These are phyloP conservation scores for Botryotinia globosa DNA, from an alignment of 2,329 filamentous ascomycete genomes.

Conservation along the genomic window DNA sequence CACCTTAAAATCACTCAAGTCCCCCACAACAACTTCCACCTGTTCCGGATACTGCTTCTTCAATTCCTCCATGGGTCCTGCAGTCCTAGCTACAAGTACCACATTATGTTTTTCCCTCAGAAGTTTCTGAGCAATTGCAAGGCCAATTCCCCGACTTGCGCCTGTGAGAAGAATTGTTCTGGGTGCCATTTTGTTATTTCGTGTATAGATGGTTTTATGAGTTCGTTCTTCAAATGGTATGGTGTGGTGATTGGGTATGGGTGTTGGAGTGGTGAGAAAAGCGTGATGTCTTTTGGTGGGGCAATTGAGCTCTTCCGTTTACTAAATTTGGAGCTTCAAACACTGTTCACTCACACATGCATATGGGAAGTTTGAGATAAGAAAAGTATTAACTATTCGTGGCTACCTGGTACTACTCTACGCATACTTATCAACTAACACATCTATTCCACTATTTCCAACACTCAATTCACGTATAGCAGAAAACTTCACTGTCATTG, in stretches of 20 bases:
- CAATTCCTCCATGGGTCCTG: constrained; percentile 48
- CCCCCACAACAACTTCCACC: constrained; percentile 55
- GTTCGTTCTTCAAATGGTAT: background rate
- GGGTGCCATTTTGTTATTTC: constrained; percentile 46
- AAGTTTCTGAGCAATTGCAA: constrained; percentile 53
- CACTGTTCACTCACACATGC: background rate
- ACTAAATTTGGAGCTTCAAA: background rate
- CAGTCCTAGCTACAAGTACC: constrained; percentile 56
- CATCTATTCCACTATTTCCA: background rate
- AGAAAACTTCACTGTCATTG: background rate
- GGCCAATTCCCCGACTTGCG: constrained; percentile 61
- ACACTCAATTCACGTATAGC: background rate
- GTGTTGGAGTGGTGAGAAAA: background rate
- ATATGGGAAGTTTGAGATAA: background rate
- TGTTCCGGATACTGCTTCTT: constrained; percentile 51
- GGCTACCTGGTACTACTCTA: too few relatives aligned
- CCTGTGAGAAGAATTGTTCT: constrained; percentile 71
- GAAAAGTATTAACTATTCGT: background rate
- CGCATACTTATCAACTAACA: background rate
- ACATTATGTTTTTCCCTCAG: constrained; percentile 55
- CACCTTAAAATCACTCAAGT: constrained; percentile 54
- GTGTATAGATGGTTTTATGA: too few relatives aligned
- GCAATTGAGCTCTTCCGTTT: background rate
- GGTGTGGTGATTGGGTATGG: background rate
- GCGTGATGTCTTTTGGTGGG: constrained; percentile 14